Percentiles rank a stretch among this genome's conserved stretches.
Conservation (phyloP, 1,284 basidiomycete genomes). For the Volvariella surrecta region DNA sequence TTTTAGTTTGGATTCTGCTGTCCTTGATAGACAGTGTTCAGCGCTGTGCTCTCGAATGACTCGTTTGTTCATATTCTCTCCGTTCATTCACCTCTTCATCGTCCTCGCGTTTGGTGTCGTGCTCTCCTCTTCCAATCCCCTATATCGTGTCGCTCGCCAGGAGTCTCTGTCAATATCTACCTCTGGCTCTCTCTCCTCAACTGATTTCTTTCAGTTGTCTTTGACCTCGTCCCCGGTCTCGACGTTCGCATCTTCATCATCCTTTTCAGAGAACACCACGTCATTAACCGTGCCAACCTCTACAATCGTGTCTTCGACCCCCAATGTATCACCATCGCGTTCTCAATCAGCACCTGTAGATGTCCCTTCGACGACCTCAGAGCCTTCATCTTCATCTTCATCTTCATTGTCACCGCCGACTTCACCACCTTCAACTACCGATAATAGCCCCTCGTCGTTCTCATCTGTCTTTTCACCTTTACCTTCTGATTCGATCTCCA, state of each 20-base stretch:
- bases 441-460: constrained; percentile 7
- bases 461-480: too few relatives aligned
- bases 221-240: constrained; percentile 4
- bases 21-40: constrained; percentile 1
- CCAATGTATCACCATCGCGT: not conserved
- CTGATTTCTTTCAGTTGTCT: too few relatives aligned
- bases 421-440: constrained; percentile 4
- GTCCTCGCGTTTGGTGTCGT: constrained; percentile 7
- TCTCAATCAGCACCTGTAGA: not conserved
- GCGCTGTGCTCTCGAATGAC: constrained; percentile 2
- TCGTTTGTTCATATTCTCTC: constrained; percentile 1
- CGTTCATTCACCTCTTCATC: constrained; percentile 5
- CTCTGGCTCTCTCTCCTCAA: not conserved
- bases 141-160: not conserved
- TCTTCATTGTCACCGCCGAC: constrained; percentile 1
- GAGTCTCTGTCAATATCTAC: not conserved
- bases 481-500: too few relatives aligned
- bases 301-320: not conserved
- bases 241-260: constrained; percentile 7
- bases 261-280: constrained; percentile 5
- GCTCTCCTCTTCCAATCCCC: constrained; percentile 6
- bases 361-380: not conserved
- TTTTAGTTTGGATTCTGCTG: not conserved
- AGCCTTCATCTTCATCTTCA: constrained; percentile 1
- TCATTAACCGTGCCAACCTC: not conserved